Evolutionary conservation across 2,329 filamentous ascomycete genomes (phyloP).

Genomic region (Hypomyces rosellus): DNA sequence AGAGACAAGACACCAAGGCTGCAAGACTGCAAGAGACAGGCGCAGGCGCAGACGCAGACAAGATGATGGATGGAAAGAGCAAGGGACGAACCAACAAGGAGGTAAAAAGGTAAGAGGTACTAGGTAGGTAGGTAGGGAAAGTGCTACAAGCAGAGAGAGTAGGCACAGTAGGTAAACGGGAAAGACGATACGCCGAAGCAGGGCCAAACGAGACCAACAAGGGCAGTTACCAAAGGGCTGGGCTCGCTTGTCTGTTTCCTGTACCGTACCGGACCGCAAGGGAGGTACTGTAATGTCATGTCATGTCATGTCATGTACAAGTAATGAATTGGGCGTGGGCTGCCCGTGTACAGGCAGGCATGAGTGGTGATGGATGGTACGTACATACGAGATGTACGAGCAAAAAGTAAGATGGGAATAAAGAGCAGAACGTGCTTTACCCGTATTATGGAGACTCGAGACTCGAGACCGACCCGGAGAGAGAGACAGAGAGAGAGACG

Average conservation of each 20-base stretch:
- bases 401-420: too few species aligned
- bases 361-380: too few species aligned
- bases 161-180: background rate
- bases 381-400: too few species aligned
- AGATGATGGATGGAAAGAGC: background rate
- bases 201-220: conserved; percentile 15
- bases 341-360: too few species aligned
- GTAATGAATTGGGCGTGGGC: too few species aligned
- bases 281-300: too few species aligned
- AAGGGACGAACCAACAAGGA: background rate
- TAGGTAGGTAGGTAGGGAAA: background rate
- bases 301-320: too few species aligned
- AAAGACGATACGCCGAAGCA: conserved; percentile 14
- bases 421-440: too few species aligned
- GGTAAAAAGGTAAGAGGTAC: too few species aligned
- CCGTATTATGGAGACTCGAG: background rate
- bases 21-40: too few species aligned
- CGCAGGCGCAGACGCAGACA: too few species aligned
- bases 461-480: background rate
- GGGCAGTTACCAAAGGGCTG: conserved; percentile 15
- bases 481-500: background rate
- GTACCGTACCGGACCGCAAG: conserved; percentile 2
- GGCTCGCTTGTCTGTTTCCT: conserved; percentile 14
- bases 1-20: too few species aligned
- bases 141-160: background rate